Evolutionary conservation across 2,329 filamentous ascomycete genomes (phyloP), one percentile per base, ranked within the genome.

Genomic region (Aspergillus caelatus): DNA sequence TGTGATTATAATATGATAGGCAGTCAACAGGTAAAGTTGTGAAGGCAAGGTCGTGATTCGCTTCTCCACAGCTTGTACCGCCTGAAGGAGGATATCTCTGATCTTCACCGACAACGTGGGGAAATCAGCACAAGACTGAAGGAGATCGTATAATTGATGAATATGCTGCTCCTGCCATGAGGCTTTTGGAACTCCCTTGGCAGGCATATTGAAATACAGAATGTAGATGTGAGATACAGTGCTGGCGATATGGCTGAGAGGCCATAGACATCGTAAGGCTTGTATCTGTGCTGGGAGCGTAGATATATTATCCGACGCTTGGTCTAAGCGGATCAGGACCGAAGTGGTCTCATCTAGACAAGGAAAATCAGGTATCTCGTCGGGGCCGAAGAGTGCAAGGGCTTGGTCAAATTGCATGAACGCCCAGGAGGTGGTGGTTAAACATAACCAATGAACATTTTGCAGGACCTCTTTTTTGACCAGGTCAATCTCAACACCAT

Each of bases 371-470:
- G 64, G 58, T 5, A 64, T 60, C 23, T 57, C 60, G 23, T 62
- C 59, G 7, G 68, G 65, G 6, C 67, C 60, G 32, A 68, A 60
- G 26, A 68, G 55, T 10, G 63, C 57, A 39, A 70, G 67, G 4
- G 69, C 67, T 36, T 60, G 61, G 67, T 75, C 75, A 62, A 72
- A 75, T 61, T 81, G 78, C 43, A 79, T 69, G 34, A 72, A 80
- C 7, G 70, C 70, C 79, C 79, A 81, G 9, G 80, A 70, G 36
- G 72, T 76, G n/a, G 79, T 70, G 0, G 78, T 73, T 61, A 77
- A 78, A 1, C 77, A 76, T 4, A 77, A 72, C 79, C 79, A 81
- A 70, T 78, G 79, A 7, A 81, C 67, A 65, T 78, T 78, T 28
- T 75, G 71, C 4, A 77, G 69, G 19, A 81, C 60, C 63, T 81